These are phyloP conservation scores for Euphorbia tirucalli DNA, from an alignment of 345 rosid species.

Conservation along the genomic window DNA sequence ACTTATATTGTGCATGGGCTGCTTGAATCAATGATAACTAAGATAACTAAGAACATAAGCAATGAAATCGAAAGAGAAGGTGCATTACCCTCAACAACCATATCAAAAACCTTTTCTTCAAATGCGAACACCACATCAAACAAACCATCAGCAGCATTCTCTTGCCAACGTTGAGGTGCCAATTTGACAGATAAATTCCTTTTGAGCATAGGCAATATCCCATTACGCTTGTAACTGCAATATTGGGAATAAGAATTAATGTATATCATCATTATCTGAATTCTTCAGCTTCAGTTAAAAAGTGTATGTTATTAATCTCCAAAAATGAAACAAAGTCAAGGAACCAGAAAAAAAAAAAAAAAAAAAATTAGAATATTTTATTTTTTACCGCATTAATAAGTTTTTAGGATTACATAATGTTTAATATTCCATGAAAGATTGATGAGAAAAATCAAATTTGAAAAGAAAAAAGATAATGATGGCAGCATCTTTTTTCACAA, in stretches of 20 bases:
- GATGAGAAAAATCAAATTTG: not conserved
- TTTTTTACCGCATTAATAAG: not conserved
- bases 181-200: constrained; percentile 70
- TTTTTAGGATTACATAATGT: not conserved
- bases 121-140: constrained; percentile 77
- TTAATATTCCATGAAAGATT: too few species aligned
- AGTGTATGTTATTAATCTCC: not conserved
- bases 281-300: not conserved
- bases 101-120: constrained; percentile 94
- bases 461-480: not conserved
- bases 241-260: not conserved
- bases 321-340: not conserved
- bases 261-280: not conserved
- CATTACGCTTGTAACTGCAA: constrained; percentile 87
- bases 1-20: too few species aligned
- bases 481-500: too few species aligned
- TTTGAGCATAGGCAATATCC: constrained; percentile 92
- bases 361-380: too few species aligned
- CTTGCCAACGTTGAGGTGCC: constrained; percentile 98
- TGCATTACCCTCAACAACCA: constrained; percentile 68
- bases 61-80: not conserved
- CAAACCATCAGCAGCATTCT: constrained; percentile 79
- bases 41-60: not conserved
- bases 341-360: not conserved
- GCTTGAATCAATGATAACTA: not conserved